phyloP scores from a whole-genome alignment of 495 filamentous ascomycete species.

The Aspergillus diversus region DNA sequence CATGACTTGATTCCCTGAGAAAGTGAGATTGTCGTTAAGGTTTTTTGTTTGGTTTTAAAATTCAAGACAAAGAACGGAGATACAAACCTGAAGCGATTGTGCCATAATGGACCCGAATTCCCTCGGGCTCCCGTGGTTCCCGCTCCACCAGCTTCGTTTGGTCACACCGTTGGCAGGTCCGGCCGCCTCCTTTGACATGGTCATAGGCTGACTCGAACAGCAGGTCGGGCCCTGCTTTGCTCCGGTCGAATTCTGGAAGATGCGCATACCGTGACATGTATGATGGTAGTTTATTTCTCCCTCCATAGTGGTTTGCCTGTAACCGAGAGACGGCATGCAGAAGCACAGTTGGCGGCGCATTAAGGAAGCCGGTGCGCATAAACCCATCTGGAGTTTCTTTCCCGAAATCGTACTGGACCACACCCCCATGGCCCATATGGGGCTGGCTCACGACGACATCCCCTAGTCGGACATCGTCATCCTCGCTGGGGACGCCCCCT shows the following conservation, averaged over 20 bases:
- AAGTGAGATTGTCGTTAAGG: not conserved
- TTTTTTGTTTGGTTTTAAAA: not conserved
- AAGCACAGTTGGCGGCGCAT: not conserved
- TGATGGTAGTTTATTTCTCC: not conserved
- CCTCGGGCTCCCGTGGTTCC: not conserved
- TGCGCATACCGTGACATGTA: not conserved
- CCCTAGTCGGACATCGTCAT: conserved; percentile 35
- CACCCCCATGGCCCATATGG: conserved; percentile 23
- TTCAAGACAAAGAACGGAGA: not conserved
- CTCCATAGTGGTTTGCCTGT: not conserved
- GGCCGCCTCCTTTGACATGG: not conserved
- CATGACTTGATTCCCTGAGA: not conserved
- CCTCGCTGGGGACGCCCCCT: conserved; percentile 31
- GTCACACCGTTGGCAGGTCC: not conserved
- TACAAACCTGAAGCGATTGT: not conserved
- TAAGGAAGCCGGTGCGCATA: not conserved
- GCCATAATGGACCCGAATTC: not conserved
- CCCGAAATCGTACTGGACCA: conserved; percentile 42
- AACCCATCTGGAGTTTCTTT: conserved; percentile 25
- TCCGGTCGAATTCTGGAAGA: not conserved
- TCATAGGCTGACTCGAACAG: not conserved
- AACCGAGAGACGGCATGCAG: not conserved
- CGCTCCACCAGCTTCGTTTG: not conserved
- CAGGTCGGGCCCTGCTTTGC: not conserved
- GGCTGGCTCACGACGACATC: conserved; percentile 41